Evolutionary conservation across 177 flowering plant species (phyloP).

Genomic region (Vitis hybrid): DNA sequence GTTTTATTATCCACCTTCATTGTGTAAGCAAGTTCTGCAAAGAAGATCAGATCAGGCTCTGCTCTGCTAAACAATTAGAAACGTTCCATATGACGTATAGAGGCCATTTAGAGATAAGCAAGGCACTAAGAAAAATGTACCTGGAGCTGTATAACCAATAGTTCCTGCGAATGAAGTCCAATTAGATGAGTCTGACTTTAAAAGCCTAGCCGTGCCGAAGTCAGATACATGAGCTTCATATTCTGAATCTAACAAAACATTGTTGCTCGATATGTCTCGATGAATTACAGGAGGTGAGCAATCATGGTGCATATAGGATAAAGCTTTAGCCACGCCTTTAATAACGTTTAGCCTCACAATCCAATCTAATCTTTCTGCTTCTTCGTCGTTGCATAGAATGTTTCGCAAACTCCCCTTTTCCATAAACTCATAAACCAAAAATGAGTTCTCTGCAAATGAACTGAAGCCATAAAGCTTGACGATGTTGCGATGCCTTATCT

Average conservation of each 20-base stretch:
- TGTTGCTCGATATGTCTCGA: constrained; percentile 22
- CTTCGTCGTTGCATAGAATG: too few relatives aligned
- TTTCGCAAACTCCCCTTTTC: too few relatives aligned
- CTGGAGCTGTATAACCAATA: constrained; percentile 23
- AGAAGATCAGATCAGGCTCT: not conserved
- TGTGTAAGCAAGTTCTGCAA: constrained; percentile 14
- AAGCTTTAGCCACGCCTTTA: constrained; percentile 18
- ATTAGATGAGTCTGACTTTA: constrained; percentile 18
- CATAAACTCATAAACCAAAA: too few relatives aligned
- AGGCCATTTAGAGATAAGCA: not conserved
- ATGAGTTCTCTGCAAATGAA: too few relatives aligned
- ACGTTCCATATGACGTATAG: too few relatives aligned
- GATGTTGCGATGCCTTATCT: too few relatives aligned
- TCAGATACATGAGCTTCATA: constrained; percentile 22
- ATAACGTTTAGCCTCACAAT: constrained; percentile 5
- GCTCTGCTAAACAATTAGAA: too few relatives aligned
- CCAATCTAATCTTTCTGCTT: too few relatives aligned
- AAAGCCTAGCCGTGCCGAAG: constrained; percentile 14
- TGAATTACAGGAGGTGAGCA: constrained; percentile 21
- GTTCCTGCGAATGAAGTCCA: constrained; percentile 25
- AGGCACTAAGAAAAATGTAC: not conserved
- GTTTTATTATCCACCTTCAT: constrained; percentile 17
- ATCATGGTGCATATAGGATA: constrained; percentile 22
- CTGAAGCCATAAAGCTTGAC: too few relatives aligned
- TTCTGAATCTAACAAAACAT: constrained; percentile 10